Conservation (phyloP, 306 rosid genomes). For the Senna siamea region DNA sequence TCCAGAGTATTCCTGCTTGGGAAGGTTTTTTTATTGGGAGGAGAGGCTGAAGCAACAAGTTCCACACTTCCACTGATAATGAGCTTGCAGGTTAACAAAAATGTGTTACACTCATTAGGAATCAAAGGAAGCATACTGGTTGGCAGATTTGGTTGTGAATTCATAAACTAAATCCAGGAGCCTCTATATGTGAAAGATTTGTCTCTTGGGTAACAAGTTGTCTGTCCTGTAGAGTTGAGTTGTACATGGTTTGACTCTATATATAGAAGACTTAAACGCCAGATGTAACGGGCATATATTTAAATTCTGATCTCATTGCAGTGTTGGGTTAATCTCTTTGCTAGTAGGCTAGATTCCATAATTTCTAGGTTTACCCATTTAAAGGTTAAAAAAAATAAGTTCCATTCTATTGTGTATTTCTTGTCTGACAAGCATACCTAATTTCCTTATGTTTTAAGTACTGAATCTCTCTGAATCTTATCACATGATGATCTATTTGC, state of each 20-base stretch:
- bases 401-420: slow-evolving; percentile 42
- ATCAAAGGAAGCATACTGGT: slow-evolving; percentile 44
- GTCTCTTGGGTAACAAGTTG: slow-evolving; percentile 37
- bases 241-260: slow-evolving; percentile 70
- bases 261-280: slow-evolving; percentile 46
- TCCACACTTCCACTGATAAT: slow-evolving; percentile 41
- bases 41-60: slow-evolving; percentile 45
- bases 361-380: slow-evolving; percentile 39
- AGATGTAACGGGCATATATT: slow-evolving; percentile 36
- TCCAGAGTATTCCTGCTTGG: slow-evolving; percentile 31
- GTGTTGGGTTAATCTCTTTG: slow-evolving; percentile 44
- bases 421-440: slow-evolving; percentile 36
- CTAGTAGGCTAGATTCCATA: slow-evolving; percentile 42
- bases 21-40: slow-evolving; percentile 45
- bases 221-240: slow-evolving; percentile 56
- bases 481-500: slow-evolving; percentile 38
- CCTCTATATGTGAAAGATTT: slow-evolving; percentile 42
- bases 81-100: slow-evolving; percentile 55
- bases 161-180: slow-evolving; percentile 42
- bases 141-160: slow-evolving; percentile 46
- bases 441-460: slow-evolving; percentile 11
- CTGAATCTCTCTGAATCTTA: slow-evolving; percentile 7
- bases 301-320: slow-evolving; percentile 51
- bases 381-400: slow-evolving; percentile 31
- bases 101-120: slow-evolving; percentile 23